phyloP scores from a whole-genome alignment of 2,329 filamentous ascomycete genomes.

The Rhynchosporium agropyri region DNA sequence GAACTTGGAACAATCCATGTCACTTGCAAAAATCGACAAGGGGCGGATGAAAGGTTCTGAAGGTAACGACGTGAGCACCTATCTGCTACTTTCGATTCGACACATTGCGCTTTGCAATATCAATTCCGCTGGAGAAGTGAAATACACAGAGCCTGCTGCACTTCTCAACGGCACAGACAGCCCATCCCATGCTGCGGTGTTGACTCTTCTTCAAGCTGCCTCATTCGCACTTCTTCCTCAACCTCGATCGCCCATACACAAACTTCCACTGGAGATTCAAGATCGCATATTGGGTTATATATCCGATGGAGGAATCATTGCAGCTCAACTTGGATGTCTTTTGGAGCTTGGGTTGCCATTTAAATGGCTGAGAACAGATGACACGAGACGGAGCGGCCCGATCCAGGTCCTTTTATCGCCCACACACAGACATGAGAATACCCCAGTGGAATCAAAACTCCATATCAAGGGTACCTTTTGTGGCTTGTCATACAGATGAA shows the following conservation, averaged over 20 bases:
- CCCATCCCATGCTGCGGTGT: neutral
- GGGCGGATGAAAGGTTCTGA: too few relatives aligned
- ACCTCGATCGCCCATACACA: slow-evolving; percentile 16
- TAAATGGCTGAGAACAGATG: slow-evolving; percentile 3
- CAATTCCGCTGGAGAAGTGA: neutral
- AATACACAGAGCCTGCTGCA: neutral
- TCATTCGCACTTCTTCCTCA: neutral
- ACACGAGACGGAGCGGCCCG: neutral
- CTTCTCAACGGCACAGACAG: slow-evolving; percentile 5
- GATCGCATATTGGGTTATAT: slow-evolving; percentile 23
- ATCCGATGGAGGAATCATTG: slow-evolving; percentile 21
- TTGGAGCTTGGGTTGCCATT: slow-evolving; percentile 10
- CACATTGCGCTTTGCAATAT: neutral
- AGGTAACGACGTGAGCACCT: neutral
- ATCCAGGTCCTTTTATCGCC: neutral
- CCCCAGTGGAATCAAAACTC: slow-evolving; percentile 17
- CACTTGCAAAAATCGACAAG: neutral
- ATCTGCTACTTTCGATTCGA: slow-evolving; percentile 4
- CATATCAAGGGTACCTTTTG: neutral
- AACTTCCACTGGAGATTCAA: slow-evolving; percentile 24
- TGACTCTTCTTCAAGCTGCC: neutral
- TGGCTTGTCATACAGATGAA: neutral
- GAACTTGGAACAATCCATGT: neutral
- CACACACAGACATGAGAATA: slow-evolving; percentile 11
- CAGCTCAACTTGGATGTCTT: slow-evolving; percentile 22